Conservation (phyloP, 2,329 filamentous ascomycete species). For the Ceratocystis destructans region DNA sequence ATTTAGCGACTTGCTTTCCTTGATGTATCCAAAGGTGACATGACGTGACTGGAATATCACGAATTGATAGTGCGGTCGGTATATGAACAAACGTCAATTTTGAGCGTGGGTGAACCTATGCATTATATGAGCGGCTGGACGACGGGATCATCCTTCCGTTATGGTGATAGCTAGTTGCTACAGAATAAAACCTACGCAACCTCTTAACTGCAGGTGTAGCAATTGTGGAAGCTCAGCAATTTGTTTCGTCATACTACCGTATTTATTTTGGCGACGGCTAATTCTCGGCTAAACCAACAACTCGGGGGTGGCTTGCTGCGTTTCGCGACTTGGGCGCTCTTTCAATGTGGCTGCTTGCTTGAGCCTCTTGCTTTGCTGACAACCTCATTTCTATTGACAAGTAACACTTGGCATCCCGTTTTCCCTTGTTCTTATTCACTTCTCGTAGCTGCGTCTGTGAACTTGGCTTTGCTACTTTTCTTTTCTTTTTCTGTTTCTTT, state of each 20-base stretch:
- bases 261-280: neutral
- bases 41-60: neutral
- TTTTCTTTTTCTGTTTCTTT: neutral
- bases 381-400: neutral
- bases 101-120: neutral
- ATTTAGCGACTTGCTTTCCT: slow-evolving; percentile 19
- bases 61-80: too few relatives aligned
- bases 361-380: neutral
- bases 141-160: too few relatives aligned
- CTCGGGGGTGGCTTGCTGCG: neutral
- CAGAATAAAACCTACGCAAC: too few relatives aligned
- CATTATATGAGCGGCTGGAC: neutral
- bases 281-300: neutral
- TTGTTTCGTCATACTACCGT: neutral
- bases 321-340: slow-evolving; percentile 13
- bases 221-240: too few relatives aligned
- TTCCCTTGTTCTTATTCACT: neutral
- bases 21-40: neutral
- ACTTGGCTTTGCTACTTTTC: neutral
- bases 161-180: too few relatives aligned
- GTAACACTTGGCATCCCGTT: neutral
- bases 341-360: neutral
- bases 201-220: too few relatives aligned
- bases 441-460: neutral
- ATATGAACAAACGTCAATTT: neutral